Conservation (phyloP, 2,329 filamentous ascomycete genomes). For the Hyphodiscus sp. region DNA sequence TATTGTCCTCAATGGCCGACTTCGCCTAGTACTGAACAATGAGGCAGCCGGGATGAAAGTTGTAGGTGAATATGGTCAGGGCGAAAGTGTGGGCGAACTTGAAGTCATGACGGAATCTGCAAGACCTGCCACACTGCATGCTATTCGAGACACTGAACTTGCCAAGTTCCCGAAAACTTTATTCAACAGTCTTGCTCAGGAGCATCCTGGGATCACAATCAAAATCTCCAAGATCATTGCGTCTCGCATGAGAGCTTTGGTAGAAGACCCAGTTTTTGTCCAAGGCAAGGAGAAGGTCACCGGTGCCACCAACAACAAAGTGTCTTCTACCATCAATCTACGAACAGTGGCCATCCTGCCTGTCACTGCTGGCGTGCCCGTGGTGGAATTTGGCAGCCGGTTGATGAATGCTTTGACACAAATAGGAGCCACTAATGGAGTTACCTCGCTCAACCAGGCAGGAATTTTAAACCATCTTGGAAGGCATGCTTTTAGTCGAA, state of each 20-base stretch:
- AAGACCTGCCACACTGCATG: slow-evolving; percentile 86
- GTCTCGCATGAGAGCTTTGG: slow-evolving; percentile 80
- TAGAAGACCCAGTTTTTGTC: slow-evolving; percentile 71
- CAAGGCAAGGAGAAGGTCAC: slow-evolving; percentile 56
- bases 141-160: slow-evolving; percentile 92
- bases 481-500: slow-evolving; percentile 91
- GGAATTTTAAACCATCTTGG: slow-evolving; percentile 93
- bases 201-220: slow-evolving; percentile 96
- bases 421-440: slow-evolving; percentile 82
- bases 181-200: slow-evolving; percentile 95
- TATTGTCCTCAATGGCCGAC: slow-evolving; percentile 87
- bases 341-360: slow-evolving; percentile 89
- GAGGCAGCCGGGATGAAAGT: slow-evolving; percentile 78
- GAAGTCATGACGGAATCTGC: slow-evolving; percentile 94
- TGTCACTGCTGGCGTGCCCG: slow-evolving; percentile 83
- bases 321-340: slow-evolving; percentile 84
- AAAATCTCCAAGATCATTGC: slow-evolving; percentile 99
- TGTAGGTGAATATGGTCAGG: slow-evolving; percentile 88
- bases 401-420: slow-evolving; percentile 83
- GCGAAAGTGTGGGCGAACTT: slow-evolving; percentile 93
- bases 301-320: slow-evolving; percentile 54
- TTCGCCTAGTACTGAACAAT: slow-evolving; percentile 77
- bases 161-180: slow-evolving; percentile 93
- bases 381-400: slow-evolving; percentile 88
- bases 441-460: slow-evolving; percentile 86